Evolutionary conservation across 495 filamentous ascomycete species (phyloP), one percentile per base, ranked within the genome.

Genomic region (Aspergillus incahuasiensis): DNA sequence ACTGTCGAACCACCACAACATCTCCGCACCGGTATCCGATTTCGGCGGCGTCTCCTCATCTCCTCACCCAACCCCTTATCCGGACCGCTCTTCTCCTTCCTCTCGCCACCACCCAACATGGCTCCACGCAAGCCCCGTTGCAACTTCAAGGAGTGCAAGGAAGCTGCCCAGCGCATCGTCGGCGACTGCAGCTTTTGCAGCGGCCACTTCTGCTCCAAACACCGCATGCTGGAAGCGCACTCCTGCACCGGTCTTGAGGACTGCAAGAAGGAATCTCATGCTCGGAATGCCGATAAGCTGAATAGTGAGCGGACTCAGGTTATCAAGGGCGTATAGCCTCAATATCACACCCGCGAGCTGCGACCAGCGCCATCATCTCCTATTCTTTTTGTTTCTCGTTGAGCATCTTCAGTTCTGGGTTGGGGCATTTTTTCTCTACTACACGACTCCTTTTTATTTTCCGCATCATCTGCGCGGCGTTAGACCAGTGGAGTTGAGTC

Each of bases 141-240:
- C 80, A 85, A 82, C 57, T 90, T 86, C 79, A 91, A 90, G 75
- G 86, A 89, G 57, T 98, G 94, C 83, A 90, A 81, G 68, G 82
- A 86, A 57, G 80, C 81, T 30, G 91, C 91, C 20, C 90, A 95
- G 69, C 83, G 88, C 52, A 96, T 97, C 66, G 88, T 96, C 41
- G 95, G 95, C 9, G 94, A 97, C 74, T 98, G 94, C 77, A 86
- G 83, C 50, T 97, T 97, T 74, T 98, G 94, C 78, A 75, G 84
- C 48, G 91, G 91, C 15, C 88, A 94, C 70, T 97, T 88, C 77
- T 98, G 94, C 75, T 89, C 87, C 49, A 91, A 89, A 76, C 94
- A 98, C 75, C 80, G 94, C 15, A 82, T 97, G 71, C 71, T 97
- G 45, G 94, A 98, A 74, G 86, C 90, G 57, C 94, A 98, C 75